Conservation (phyloP, 2,329 filamentous ascomycete genomes). For the Fusarium proliferatum region DNA sequence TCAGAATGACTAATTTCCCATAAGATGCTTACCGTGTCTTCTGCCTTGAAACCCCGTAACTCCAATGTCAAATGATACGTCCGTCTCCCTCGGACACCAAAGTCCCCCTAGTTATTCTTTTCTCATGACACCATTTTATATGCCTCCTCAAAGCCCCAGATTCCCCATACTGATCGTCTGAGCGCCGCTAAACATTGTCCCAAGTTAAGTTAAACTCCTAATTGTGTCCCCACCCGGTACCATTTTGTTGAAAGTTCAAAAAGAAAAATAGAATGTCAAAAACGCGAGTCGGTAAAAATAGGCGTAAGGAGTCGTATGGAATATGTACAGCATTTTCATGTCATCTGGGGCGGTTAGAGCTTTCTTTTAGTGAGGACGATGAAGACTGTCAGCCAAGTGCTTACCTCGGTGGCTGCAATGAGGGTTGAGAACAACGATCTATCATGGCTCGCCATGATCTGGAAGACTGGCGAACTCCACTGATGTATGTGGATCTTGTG, state of each 20-base stretch:
- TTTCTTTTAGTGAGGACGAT: background rate
- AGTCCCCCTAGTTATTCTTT: slow-evolving; percentile 20
- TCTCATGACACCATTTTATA: slow-evolving; percentile 15
- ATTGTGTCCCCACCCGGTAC: background rate
- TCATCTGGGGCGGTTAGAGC: background rate
- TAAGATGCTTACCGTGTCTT: slow-evolving; percentile 23
- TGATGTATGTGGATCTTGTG: background rate
- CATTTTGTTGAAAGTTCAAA: slow-evolving; percentile 5
- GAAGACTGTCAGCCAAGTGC: background rate
- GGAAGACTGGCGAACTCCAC: background rate
- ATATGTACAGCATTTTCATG: background rate
- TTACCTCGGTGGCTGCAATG: background rate
- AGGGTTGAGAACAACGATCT: background rate
- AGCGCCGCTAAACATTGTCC: slow-evolving; percentile 26
- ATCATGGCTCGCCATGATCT: background rate
- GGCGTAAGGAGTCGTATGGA: background rate
- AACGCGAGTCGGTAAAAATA: background rate
- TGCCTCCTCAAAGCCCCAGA: slow-evolving; percentile 10
- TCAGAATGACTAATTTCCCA: slow-evolving; percentile 18
- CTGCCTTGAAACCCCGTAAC: slow-evolving; percentile 9
- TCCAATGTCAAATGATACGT: slow-evolving; percentile 30
- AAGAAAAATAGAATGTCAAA: slow-evolving; percentile 16
- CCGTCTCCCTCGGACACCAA: slow-evolving; percentile 23
- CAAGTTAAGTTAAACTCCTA: slow-evolving; percentile 28
- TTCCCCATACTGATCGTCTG: background rate